These are phyloP conservation scores for Amorphotheca resinae DNA, from an alignment of 495 filamentous ascomycete genomes.

Conservation along the genomic window DNA sequence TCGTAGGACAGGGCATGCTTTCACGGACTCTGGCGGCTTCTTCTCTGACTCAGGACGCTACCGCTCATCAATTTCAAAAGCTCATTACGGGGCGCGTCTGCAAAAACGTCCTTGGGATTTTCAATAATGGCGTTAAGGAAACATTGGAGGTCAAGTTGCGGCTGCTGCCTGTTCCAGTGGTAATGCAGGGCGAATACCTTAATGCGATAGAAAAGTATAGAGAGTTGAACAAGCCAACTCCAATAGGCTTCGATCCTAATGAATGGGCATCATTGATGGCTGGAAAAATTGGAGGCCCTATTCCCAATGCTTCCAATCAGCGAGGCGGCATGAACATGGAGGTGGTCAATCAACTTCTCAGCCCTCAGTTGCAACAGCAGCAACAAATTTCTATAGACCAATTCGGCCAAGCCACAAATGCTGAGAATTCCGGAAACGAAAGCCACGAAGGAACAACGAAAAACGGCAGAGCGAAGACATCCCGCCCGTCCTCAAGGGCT, in stretches of 20 bases:
- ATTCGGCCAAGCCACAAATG: slow-evolving; percentile 7
- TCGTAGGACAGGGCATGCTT: slow-evolving; percentile 93
- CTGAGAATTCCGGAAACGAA: slow-evolving; percentile 4
- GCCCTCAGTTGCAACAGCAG: slow-evolving; percentile 14
- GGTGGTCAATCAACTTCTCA: slow-evolving; percentile 21
- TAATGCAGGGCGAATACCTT: slow-evolving; percentile 56
- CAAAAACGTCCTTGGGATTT: slow-evolving; percentile 69
- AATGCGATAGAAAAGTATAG: slow-evolving; percentile 43
- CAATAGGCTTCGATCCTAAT: slow-evolving; percentile 53
- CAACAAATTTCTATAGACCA: slow-evolving; percentile 8
- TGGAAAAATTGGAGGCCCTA: slow-evolving; percentile 1
- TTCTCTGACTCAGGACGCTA: slow-evolving; percentile 40
- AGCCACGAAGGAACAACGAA: background rate
- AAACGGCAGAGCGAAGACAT: slow-evolving; percentile 12
- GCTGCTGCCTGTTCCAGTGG: slow-evolving; percentile 68
- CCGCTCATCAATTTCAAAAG: slow-evolving; percentile 48
- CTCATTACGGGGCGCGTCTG: slow-evolving; percentile 86
- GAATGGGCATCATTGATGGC: slow-evolving; percentile 48
- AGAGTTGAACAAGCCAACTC: slow-evolving; percentile 35
- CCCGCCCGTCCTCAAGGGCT: slow-evolving; percentile 30
- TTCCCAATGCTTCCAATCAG: slow-evolving; percentile 16
- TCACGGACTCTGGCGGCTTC: slow-evolving; percentile 64
- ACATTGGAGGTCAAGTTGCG: slow-evolving; percentile 90
- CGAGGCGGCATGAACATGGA: slow-evolving; percentile 23
- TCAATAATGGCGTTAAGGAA: slow-evolving; percentile 73